These are phyloP conservation scores for Colletotrichum truncatum DNA, from an alignment of 2,329 filamentous ascomycete species.

Conservation along the genomic window DNA sequence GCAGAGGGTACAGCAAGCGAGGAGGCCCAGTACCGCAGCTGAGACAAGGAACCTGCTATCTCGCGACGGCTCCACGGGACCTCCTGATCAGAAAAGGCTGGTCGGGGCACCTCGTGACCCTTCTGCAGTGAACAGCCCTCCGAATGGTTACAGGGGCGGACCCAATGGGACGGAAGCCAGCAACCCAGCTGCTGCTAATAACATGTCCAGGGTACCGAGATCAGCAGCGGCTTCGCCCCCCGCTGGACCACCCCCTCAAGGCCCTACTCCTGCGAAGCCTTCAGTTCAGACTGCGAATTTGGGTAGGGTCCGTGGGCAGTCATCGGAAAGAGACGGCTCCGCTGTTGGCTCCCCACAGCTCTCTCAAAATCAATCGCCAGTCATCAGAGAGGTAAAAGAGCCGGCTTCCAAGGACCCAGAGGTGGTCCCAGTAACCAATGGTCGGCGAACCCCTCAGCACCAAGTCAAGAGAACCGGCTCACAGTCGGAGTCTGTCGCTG, in stretches of 20 bases:
- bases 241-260: constrained; percentile 60
- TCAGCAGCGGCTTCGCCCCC: constrained; percentile 46
- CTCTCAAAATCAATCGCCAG: constrained; percentile 49
- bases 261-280: constrained; percentile 60
- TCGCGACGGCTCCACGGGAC: constrained; percentile 62
- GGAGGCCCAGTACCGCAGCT: constrained; percentile 54
- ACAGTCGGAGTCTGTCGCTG: constrained; percentile 44
- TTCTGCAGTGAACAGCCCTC: constrained; percentile 43
- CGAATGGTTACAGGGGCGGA: constrained; percentile 52
- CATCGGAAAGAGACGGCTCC: constrained; percentile 53
- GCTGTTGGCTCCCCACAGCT: constrained; percentile 46
- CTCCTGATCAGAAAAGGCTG: constrained; percentile 59
- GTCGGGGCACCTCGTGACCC: constrained; percentile 47
- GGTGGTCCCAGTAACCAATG: constrained; percentile 63
- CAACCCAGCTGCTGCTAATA: constrained; percentile 41
- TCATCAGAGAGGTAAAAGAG: constrained; percentile 46
- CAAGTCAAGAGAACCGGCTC: constrained; percentile 51
- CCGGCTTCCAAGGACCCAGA: constrained; percentile 53
- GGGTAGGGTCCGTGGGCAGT: constrained; percentile 58
- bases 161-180: constrained; percentile 50
- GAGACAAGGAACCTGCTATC: constrained; percentile 49
- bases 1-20: constrained; percentile 49
- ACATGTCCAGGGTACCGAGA: constrained; percentile 50
- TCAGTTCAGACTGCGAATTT: constrained; percentile 49
- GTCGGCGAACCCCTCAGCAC: constrained; percentile 72